Base-by-base conservation (phyloP, 2,329 filamentous ascomycete species). In the Fusarium nodosum region DNA sequence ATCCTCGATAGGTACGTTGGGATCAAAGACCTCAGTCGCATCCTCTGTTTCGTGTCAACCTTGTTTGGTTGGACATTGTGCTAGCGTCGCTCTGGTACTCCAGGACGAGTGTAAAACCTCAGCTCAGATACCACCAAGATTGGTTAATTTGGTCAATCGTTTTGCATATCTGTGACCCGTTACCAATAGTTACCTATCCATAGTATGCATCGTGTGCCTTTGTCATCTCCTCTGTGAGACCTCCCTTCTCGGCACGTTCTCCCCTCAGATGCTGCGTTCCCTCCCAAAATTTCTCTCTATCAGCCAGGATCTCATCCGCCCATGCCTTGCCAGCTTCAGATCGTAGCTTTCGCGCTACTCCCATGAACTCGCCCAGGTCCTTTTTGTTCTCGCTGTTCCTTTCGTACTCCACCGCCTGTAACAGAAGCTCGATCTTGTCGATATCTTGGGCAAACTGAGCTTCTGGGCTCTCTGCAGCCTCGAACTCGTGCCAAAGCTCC, bases 341-440 rank as follows among this genome's bases (percentile, higher is more conserved):
- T 65, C 86, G 84, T 69, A 98, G 90, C 74, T 87, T 88, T 46
- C 82, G 85, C 7, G 91, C 88, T 3, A 97, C 95, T 75, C 91
- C 90, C 3, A 89, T 87, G 74, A 99, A 98, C 82, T 98, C 95
- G 44, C 91, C 88, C 50, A 99, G 82, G 78, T 98, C 93, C 33
- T 93, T 79, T 68, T 83, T 80, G 34, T 87, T 87, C 55, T 89
- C 81, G 51, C 87, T 84, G 18, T 85, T 82, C 73, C 91, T 90
- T 86, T 99, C 96, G 76, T 99, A 99, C 80, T 99, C 96, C 38
- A 97, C 84, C 91, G 97, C 97, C 83, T 99, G 96, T 75, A 97
- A 82, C 64, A 99, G 82, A 69, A 99, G 84, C 82, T 99, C 96
- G 78, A 99, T 90, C 88, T 98, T 98, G 82, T 99, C 96, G 59